Percentiles rank a stretch among this genome's conserved stretches.
Conservation (phyloP, 1,284 basidiomycete species). For the Melampsora americana region DNA sequence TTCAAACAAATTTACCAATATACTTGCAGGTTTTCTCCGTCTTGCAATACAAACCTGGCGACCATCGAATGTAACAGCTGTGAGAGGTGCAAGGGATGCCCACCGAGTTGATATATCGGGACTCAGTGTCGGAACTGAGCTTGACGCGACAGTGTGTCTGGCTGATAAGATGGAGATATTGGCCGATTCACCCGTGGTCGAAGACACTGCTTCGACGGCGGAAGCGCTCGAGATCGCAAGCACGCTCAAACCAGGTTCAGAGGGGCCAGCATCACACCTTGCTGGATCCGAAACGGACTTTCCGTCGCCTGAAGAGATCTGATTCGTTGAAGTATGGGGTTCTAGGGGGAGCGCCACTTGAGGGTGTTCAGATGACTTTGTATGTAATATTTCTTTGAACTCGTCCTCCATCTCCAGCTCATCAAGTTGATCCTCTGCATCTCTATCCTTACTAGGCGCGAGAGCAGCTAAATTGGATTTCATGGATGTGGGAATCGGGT, state of each 20-base stretch:
- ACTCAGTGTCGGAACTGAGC: not conserved
- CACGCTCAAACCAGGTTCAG: too few species aligned
- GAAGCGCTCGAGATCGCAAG: too few species aligned
- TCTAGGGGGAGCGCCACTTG: not conserved
- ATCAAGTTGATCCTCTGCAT: not conserved
- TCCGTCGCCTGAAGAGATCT: too few species aligned
- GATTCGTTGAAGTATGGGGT: not conserved
- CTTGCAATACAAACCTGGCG: not conserved
- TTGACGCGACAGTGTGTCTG: not conserved
- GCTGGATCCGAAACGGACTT: not conserved
- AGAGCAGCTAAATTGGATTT: not conserved
- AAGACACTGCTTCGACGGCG: too few species aligned
- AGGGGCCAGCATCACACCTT: not conserved
- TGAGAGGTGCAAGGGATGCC: slow-evolving; percentile 1
- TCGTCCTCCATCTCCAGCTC: slow-evolving; percentile 4
- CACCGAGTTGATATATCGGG: not conserved
- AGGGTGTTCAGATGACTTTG: not conserved
- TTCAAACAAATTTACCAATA: slow-evolving; percentile 21
- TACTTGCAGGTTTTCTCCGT: not conserved
- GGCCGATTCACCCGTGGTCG: too few species aligned
- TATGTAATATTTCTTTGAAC: not conserved
- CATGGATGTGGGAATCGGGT: not conserved
- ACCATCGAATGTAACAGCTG: slow-evolving; percentile 2
- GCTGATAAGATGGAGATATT: not conserved
- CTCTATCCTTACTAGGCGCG: not conserved